Base-by-base conservation (phyloP, 2,329 filamentous ascomycete genomes). In the Colletotrichum lindemuthianum region DNA sequence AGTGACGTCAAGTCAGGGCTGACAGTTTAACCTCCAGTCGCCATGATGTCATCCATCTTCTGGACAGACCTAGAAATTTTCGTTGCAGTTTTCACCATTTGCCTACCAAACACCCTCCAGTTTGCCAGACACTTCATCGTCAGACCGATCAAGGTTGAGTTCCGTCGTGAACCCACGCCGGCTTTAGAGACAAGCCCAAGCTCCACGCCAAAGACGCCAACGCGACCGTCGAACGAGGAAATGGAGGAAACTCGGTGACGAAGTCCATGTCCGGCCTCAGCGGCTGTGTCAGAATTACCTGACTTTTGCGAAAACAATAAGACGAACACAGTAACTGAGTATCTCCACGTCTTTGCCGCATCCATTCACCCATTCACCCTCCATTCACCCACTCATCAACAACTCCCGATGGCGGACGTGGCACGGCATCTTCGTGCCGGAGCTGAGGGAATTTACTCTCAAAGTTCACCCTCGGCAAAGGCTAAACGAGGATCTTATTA, bases 11-110 rank as follows among this genome's bases (percentile, higher is more conserved):
- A 24, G n/a, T 10, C n/a, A 16, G 24, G 24, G n/a, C 43, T 45
- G n/a, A 45, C 13, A 45, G 10, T 76, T 79, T 34, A 79, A 13
- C 12, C 8, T 2, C 53, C 5, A 55, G 58, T 54, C 4, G n/a
- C 11, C n/a, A 33, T 34, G 3, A 41, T 55, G 8, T 61, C 71
- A 1, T 71, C 79, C 24, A 76, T 82, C 40, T 73, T 79, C 7
- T 61, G 59, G 59, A 41, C 59, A 1, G 7, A 33, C 6, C 32
- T 57, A 0, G 59, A 61, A 12, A 8, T 44, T 0, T 43, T 41
- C 5, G 45, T 57, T 1, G 59, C 50, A 0, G 8, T 61, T 0
- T 61, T 57, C 5, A 56, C 53, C 1, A 53, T 44, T 2, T 50
- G 44, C 9, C 9, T 49, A 4, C 54, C 53, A 4, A 47, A 39